Percentiles rank a stretch among this genome's conserved stretches.
These are phyloP conservation scores for Lachancea dasiensis DNA, from an alignment of 805 yeast species.

Conservation along the genomic window DNA sequence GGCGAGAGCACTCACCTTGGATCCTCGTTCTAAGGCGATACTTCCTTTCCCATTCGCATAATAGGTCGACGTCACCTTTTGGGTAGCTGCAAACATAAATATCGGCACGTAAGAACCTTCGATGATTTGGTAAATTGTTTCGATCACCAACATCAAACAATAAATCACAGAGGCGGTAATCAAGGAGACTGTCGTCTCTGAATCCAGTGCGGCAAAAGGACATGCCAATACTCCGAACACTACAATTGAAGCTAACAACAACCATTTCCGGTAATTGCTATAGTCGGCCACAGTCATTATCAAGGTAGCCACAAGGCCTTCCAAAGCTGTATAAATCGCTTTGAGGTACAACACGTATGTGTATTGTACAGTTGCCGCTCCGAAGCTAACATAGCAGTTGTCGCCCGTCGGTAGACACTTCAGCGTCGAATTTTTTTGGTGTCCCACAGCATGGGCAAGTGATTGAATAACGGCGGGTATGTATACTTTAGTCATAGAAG, in stretches of 20 bases:
- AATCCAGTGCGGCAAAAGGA: slow-evolving; percentile 34
- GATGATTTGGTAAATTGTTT: slow-evolving; percentile 33
- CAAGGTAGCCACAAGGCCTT: slow-evolving; percentile 33
- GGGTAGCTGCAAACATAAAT: slow-evolving; percentile 34
- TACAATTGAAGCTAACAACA: slow-evolving; percentile 31
- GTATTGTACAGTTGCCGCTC: slow-evolving; percentile 32
- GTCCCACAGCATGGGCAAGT: slow-evolving; percentile 32
- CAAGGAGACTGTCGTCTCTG: slow-evolving; percentile 17
- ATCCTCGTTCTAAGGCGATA: slow-evolving; percentile 30
- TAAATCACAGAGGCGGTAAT: slow-evolving; percentile 30
- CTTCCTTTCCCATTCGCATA: slow-evolving; percentile 12
- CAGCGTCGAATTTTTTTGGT: slow-evolving; percentile 20
- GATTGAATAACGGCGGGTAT: slow-evolving; percentile 39
- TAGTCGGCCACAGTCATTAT: slow-evolving; percentile 39
- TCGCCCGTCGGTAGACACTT: slow-evolving; percentile 30
- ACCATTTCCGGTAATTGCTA: slow-evolving; percentile 33
- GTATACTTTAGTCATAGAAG: slow-evolving; percentile 38
- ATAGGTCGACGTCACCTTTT: not conserved
- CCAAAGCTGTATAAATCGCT: slow-evolving; percentile 37
- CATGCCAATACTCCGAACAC: slow-evolving; percentile 33
- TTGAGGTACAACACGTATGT: slow-evolving; percentile 35
- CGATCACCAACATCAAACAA: slow-evolving; percentile 27
- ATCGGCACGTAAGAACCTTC: slow-evolving; percentile 39
- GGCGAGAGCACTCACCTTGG: slow-evolving; percentile 36
- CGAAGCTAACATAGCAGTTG: slow-evolving; percentile 36